Evolutionary conservation across 2,329 filamentous ascomycete species (phyloP).

Genomic region (Cordyceps farinosa): DNA sequence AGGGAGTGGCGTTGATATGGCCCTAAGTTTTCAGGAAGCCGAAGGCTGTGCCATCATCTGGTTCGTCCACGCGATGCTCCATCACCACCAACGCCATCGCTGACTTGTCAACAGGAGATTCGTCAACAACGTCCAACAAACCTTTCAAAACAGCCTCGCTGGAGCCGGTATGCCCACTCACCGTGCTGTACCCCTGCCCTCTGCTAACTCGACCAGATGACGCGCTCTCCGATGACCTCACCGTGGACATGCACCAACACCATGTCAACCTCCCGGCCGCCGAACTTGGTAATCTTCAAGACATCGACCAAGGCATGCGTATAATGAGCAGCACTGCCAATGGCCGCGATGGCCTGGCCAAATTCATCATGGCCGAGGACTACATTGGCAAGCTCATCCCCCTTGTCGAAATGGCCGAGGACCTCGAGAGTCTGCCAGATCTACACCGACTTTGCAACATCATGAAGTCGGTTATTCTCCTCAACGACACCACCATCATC

Average conservation of each 20-base stretch:
- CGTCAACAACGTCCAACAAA: constrained; percentile 78
- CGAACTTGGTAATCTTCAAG: constrained; percentile 74
- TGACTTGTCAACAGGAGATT: constrained; percentile 67
- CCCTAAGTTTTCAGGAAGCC: constrained; percentile 94
- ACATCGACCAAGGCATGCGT: constrained; percentile 83
- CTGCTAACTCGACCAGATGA: constrained; percentile 60
- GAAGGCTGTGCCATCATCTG: constrained; percentile 92
- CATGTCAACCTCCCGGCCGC: constrained; percentile 73
- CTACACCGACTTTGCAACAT: constrained; percentile 93
- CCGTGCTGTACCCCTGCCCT: background rate
- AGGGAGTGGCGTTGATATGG: constrained; percentile 85
- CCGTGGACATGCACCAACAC: constrained; percentile 64
- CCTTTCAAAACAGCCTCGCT: constrained; percentile 57
- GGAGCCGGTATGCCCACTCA: constrained; percentile 52
- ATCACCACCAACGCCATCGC: constrained; percentile 8
- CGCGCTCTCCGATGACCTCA: constrained; percentile 77
- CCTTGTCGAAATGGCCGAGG: constrained; percentile 82
- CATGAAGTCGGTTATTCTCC: constrained; percentile 91
- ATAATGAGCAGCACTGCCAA: constrained; percentile 68
- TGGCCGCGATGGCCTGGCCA: constrained; percentile 81
- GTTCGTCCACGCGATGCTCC: constrained; percentile 44
- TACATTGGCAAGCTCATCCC: constrained; percentile 86
- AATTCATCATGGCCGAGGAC: constrained; percentile 79
- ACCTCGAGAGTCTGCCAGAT: constrained; percentile 81
- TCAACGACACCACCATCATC: constrained; percentile 94